Base-by-base conservation (phyloP, 164 flowering plant species). In the Vitis cinerea region DNA sequence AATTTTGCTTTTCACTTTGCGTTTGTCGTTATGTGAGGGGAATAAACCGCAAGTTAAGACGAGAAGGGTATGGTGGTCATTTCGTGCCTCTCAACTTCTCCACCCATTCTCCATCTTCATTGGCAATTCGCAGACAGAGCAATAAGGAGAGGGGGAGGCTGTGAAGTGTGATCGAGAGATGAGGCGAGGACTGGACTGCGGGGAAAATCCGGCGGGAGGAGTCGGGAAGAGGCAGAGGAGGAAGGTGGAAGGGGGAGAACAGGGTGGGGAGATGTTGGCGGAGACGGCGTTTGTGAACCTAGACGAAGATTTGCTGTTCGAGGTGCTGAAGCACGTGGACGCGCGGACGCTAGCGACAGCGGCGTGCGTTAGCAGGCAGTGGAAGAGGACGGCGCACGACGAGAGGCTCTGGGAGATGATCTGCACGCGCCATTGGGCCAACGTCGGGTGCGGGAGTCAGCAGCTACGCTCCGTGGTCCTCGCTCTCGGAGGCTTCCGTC, bases 341-440 rank as follows among this genome's bases (percentile, higher is more conserved):
- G 91, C 92, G 50, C 74, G 82, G 67, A 76, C 97, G 9, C 74
- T 95, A 19, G 99, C 85, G 6, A 64, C 63, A 27, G 84, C 99
- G 29, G 77, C 90, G 1, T 93, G 97, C 75, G 99, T 95, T 11
- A 86, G 78, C 90, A 87, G 80, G 77, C 89, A 76, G 76, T 95
- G 98, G 99, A 70, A 80, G 69, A 72, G 69, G 59, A 89, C 97
- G 59, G 91, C 92, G 6, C 83, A 81, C 63, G 99, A 96, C 71
- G 99, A 96, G 88, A 83, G 97, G 51, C 82, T 96, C 2, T 93
- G 99, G 99, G 99, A 96, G 90, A 74, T 88, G 84, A 87, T 96
- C 80, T 96, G 95, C 78, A 91, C 92, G 17, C 81, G 82, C 44
- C 89, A 91, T 77, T 81, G 86, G 85, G 81, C 85, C 17, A 87